These are phyloP conservation scores for Chondrostereum purpureum DNA, from an alignment of 1,284 basidiomycete species.

Conservation along the genomic window DNA sequence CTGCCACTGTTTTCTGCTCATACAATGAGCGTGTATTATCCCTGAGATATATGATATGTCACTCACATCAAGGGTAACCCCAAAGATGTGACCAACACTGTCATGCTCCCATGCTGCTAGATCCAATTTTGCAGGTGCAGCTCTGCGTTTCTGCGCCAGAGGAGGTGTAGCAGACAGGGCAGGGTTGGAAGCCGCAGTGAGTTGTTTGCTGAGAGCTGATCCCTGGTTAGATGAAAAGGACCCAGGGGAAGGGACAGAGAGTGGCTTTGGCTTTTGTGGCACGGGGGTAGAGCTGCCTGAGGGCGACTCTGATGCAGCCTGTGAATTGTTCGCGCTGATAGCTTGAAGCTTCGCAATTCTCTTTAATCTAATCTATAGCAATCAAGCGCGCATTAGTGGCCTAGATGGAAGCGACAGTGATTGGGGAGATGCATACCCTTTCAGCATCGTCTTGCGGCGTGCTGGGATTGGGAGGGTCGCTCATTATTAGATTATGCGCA, in stretches of 20 bases:
- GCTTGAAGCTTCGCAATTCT: conserved; percentile 74
- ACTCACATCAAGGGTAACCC: conserved; percentile 76
- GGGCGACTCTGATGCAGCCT: conserved; percentile 23
- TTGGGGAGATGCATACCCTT: conserved; percentile 40
- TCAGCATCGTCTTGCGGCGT: conserved; percentile 71
- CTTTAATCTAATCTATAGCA: conserved; percentile 75
- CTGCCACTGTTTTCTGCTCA: conserved; percentile 61
- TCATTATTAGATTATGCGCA: no score
- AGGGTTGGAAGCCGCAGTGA: conserved; percentile 23
- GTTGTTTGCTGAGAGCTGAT: conserved; percentile 22
- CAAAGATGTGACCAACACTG: conserved; percentile 62
- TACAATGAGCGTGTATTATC: neutral
- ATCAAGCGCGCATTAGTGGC: conserved; percentile 6
- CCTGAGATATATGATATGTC: neutral
- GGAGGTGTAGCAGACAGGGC: conserved; percentile 17
- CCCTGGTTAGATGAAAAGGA: conserved; percentile 18
- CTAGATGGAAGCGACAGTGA: conserved; percentile 6
- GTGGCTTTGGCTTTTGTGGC: conserved; percentile 27
- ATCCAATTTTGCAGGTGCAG: conserved; percentile 44
- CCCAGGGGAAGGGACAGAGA: conserved; percentile 5
- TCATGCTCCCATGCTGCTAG: conserved; percentile 67
- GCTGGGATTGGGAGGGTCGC: conserved; percentile 27
- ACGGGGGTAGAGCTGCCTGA: conserved; percentile 25
- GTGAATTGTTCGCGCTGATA: conserved; percentile 4
- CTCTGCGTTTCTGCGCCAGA: conserved; percentile 39